These are phyloP conservation scores for Plasmodium gonderi DNA, from an alignment of 169 alveolate species.

Conservation along the genomic window DNA sequence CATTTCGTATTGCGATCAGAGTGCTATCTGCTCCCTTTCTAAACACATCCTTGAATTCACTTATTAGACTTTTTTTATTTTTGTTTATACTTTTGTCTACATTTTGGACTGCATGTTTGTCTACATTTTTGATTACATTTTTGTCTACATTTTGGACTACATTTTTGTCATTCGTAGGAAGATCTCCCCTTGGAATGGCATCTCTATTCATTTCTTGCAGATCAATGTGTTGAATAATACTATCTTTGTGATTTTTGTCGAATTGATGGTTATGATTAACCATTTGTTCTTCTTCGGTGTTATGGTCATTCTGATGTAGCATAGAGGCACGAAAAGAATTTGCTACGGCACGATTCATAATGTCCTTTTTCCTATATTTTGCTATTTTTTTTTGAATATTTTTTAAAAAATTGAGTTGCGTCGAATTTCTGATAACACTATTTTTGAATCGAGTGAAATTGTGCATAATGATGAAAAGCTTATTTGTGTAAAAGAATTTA, in stretches of 20 bases:
- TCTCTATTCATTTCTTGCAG: not conserved
- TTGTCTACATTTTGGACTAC: not conserved
- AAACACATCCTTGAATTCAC: not conserved
- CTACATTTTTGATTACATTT: no score
- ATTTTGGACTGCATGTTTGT: no score
- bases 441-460: slow-evolving; percentile 42
- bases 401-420: slow-evolving; percentile 17
- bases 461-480: slow-evolving; percentile 67
- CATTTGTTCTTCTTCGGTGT: no score
- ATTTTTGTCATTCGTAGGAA: not conserved
- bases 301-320: not conserved
- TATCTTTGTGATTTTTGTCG: not conserved
- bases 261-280: no score
- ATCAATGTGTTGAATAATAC: not conserved
- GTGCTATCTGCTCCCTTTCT: not conserved
- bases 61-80: not conserved
- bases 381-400: slow-evolving; percentile 39
- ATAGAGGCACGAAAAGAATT: not conserved
- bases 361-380: slow-evolving; percentile 15
- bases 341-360: not conserved
- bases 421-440: slow-evolving; percentile 6
- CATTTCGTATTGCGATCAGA: not conserved
- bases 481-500: slow-evolving; percentile 57
- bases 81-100: not conserved
- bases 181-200: not conserved